A percentile compares a stretch with the other conserved stretches of the same genome.
These are phyloP conservation scores for Salvia hispanica DNA, from an alignment of 257 asterid genomes.

Conservation along the genomic window DNA sequence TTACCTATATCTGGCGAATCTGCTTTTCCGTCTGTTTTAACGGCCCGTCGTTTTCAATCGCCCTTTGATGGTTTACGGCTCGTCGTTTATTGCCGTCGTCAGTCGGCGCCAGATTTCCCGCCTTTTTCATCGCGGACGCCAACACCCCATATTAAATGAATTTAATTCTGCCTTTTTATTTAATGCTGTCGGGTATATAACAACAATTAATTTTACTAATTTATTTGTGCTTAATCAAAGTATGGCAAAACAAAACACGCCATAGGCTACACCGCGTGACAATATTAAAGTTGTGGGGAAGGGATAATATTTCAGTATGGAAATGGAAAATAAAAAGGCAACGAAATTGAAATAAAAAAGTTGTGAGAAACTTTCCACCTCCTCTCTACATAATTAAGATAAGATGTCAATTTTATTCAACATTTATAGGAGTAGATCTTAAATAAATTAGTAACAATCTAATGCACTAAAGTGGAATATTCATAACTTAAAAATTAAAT, in stretches of 20 bases:
- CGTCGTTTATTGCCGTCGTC: constrained; percentile 45
- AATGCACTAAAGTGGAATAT: no score
- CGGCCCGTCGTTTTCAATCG: constrained; percentile 39
- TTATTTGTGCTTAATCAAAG: background rate
- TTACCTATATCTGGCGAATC: constrained; percentile 33
- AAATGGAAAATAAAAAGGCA: background rate
- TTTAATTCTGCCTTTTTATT: background rate
- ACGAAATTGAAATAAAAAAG: no score
- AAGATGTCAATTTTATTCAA: no score
- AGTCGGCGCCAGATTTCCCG: constrained; percentile 37
- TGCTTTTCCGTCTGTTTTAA: constrained; percentile 33
- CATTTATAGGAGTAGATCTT: no score
- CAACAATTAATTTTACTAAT: background rate
- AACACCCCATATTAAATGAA: constrained; percentile 12
- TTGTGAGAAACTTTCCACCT: no score
- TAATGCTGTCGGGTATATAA: background rate
- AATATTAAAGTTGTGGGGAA: no score
- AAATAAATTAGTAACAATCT: no score
- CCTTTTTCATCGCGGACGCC: constrained; percentile 29
- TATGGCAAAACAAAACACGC: background rate
- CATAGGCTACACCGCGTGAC: constrained; percentile 9
- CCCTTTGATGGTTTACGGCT: constrained; percentile 25
- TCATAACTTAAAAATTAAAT: no score
- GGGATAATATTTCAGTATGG: background rate
- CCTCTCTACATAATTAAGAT: no score